A percentile compares a stretch with the other conserved stretches of the same genome.
These are phyloP conservation scores for Collybiopsis luxurians DNA, from an alignment of 768 basidiomycete species.

Conservation along the genomic window DNA sequence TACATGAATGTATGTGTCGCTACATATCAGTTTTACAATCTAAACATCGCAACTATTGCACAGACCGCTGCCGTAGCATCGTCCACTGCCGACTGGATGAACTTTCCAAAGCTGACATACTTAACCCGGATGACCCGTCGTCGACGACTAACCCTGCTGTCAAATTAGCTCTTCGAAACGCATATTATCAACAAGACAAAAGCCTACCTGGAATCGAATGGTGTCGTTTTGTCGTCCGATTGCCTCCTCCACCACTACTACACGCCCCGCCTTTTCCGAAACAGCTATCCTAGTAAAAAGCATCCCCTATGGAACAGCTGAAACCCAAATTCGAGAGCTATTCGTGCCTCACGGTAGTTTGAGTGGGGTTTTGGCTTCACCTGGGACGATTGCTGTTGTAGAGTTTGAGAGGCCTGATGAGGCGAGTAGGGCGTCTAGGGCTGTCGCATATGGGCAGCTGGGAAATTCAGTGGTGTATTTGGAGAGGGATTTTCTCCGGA, in stretches of 20 bases:
- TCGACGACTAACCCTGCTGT: conserved; percentile 67
- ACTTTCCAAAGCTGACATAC: conserved; percentile 83
- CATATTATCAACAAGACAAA: conserved; percentile 96
- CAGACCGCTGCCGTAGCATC: conserved; percentile 93
- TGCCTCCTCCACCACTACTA: too few species aligned
- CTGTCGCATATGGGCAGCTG: conserved; percentile 81
- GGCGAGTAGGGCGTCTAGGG: conserved; percentile 73
- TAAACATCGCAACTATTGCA: background rate
- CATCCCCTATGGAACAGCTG: conserved; percentile 87
- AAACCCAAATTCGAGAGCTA: conserved; percentile 71
- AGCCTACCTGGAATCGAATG: conserved; percentile 77
- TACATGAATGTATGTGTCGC: conserved; percentile 90
- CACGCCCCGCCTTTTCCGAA: conserved; percentile 51
- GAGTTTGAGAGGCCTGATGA: conserved; percentile 73
- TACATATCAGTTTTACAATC: conserved; percentile 6
- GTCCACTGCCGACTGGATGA: conserved; percentile 87
- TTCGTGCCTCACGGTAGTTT: conserved; percentile 77
- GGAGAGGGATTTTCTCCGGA: conserved; percentile 73
- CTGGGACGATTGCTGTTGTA: conserved; percentile 90
- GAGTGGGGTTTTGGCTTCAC: conserved; percentile 75
- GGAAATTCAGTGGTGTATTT: conserved; percentile 91
- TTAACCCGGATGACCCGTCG: conserved; percentile 61
- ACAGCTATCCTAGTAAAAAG: conserved; percentile 93
- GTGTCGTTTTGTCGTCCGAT: conserved; percentile 56
- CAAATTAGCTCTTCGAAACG: conserved; percentile 91